Evolutionary conservation across 805 yeast species (phyloP).

Genomic region (Kodamaea kaohsiungensis): DNA sequence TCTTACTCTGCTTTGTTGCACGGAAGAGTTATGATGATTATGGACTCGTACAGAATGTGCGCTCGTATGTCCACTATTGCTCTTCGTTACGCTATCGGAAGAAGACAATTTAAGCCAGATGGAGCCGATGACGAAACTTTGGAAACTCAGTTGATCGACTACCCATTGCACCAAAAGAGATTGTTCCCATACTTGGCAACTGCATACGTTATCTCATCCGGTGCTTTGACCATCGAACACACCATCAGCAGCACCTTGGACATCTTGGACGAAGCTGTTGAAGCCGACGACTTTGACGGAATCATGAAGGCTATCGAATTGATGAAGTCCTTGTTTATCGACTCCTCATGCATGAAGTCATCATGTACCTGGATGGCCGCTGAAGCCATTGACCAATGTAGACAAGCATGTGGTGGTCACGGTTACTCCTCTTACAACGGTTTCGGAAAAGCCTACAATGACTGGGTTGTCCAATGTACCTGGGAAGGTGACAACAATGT

Average conservation of each 20-base stretch:
- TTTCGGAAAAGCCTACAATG: slow-evolving; percentile 83
- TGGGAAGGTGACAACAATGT: slow-evolving; percentile 98
- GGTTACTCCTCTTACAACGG: slow-evolving; percentile 94
- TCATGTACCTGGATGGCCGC: slow-evolving; percentile 87
- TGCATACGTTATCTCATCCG: slow-evolving; percentile 74
- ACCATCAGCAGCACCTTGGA: slow-evolving; percentile 52
- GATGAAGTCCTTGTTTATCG: slow-evolving; percentile 76
- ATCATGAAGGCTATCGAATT: slow-evolving; percentile 52
- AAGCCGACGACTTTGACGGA: slow-evolving; percentile 46
- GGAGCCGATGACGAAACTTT: slow-evolving; percentile 27
- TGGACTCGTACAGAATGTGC: slow-evolving; percentile 79
- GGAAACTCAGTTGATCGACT: slow-evolving; percentile 78
- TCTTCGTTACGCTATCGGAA: slow-evolving; percentile 81
- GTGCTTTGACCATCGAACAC: slow-evolving; percentile 59
- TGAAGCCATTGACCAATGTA: slow-evolving; percentile 78
- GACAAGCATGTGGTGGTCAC: slow-evolving; percentile 96
- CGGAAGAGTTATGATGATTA: slow-evolving; percentile 89
- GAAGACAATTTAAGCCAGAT: slow-evolving; percentile 74
- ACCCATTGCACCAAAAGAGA: slow-evolving; percentile 87
- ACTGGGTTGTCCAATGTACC: slow-evolving; percentile 97
- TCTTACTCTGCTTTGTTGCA: slow-evolving; percentile 84
- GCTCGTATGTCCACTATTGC: slow-evolving; percentile 84
- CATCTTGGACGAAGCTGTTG: slow-evolving; percentile 55
- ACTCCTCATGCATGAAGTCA: slow-evolving; percentile 86
- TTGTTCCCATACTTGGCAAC: slow-evolving; percentile 82